Evolutionary conservation across 1,139 yeast species (phyloP).

Genomic region (Arxiozyma telluris): DNA sequence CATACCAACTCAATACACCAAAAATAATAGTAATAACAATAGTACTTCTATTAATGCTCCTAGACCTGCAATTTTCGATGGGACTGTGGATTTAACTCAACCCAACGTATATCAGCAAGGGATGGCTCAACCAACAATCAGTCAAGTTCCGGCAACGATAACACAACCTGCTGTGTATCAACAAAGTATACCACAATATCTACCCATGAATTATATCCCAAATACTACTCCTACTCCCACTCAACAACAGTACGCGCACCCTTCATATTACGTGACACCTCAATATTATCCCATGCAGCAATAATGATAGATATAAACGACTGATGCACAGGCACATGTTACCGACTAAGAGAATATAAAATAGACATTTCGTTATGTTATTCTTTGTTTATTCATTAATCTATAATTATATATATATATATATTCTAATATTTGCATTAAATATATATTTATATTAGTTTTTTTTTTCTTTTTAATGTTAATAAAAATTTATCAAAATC

Average conservation of each 20-base stretch:
- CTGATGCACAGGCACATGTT: not conserved
- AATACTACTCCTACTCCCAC: not conserved
- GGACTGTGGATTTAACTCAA: conserved; percentile 11
- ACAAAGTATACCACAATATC: conserved; percentile 9
- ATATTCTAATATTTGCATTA: not conserved
- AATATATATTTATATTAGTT: too few relatives aligned
- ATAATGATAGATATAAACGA: not conserved
- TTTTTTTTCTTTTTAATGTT: too few relatives aligned
- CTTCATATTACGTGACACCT: not conserved
- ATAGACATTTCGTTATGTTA: not conserved
- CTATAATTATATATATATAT: not conserved
- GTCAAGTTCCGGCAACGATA: not conserved
- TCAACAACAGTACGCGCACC: not conserved
- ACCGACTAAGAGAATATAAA: too few relatives aligned
- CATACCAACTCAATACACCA: not conserved
- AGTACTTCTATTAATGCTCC: conserved; percentile 5
- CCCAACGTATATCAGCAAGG: not conserved
- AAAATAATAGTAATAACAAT: conserved; percentile 2
- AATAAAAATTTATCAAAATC: too few relatives aligned
- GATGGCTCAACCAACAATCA: not conserved
- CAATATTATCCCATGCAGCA: not conserved
- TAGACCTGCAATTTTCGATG: conserved; percentile 17
- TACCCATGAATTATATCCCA: conserved; percentile 2
- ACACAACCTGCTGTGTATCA: not conserved
- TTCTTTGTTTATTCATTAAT: too few relatives aligned